Conservation (phyloP, 495 filamentous ascomycete genomes). For the Penicillium subrubescens region DNA sequence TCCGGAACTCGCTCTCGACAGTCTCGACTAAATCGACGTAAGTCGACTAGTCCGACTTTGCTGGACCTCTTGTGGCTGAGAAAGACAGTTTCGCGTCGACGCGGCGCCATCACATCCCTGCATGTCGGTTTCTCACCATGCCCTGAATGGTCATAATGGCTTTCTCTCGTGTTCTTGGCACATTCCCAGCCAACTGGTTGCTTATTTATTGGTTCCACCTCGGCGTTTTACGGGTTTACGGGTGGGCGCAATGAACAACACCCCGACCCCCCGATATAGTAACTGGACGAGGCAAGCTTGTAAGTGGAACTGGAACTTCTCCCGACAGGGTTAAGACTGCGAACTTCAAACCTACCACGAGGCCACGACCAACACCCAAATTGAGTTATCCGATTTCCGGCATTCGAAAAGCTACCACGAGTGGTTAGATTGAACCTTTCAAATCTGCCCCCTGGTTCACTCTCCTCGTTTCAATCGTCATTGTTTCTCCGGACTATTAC, state of each 20-base stretch:
- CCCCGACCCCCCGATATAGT: background rate
- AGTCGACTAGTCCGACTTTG: background rate
- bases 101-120: constrained; percentile 5
- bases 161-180: background rate
- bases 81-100: background rate
- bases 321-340: background rate
- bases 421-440: background rate
- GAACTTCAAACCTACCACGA: background rate
- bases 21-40: no score
- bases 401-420: background rate
- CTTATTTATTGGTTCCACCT: background rate
- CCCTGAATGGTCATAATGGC: background rate
- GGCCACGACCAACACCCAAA: background rate
- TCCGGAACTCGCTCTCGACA: background rate
- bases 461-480: background rate
- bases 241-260: background rate
- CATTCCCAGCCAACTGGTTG: background rate
- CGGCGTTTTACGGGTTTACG: background rate
- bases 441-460: background rate
- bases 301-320: background rate
- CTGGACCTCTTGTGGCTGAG: background rate
- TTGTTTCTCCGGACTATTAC: constrained; percentile 3
- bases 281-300: background rate
- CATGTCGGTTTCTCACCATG: background rate
- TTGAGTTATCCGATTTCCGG: background rate